phyloP scores from a whole-genome alignment of 495 filamentous ascomycete genomes.

The Acidomyces sp. region DNA sequence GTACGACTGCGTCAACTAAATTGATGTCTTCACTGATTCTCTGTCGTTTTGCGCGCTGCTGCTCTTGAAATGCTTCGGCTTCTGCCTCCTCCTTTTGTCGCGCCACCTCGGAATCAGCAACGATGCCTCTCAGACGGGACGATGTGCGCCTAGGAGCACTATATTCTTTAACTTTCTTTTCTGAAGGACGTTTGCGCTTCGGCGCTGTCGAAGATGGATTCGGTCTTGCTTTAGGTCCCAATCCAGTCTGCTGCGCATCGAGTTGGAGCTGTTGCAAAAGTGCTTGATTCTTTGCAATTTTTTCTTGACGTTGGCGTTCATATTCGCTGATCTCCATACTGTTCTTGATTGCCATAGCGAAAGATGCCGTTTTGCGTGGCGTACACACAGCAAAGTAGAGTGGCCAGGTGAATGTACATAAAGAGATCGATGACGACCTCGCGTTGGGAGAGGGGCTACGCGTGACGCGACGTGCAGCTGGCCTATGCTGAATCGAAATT shows the following conservation, averaged over 20 bases:
- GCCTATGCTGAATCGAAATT: too few species aligned
- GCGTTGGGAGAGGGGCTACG: too few species aligned
- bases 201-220: conserved; percentile 17
- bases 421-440: too few species aligned
- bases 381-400: too few species aligned
- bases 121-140: conserved; percentile 51
- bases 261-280: conserved; percentile 38
- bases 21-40: conserved; percentile 59
- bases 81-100: conserved; percentile 75
- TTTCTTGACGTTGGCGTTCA: conserved; percentile 54
- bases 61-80: conserved; percentile 44
- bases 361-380: too few species aligned
- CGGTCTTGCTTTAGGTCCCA: conserved; percentile 34
- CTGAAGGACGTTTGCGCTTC: conserved; percentile 37
- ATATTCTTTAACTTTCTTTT: conserved; percentile 34
- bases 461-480: too few species aligned
- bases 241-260: conserved; percentile 42
- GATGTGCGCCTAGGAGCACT: conserved; percentile 46
- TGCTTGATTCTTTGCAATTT: conserved; percentile 61
- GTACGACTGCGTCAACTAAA: conserved; percentile 65
- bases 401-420: too few species aligned
- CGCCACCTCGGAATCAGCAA: conserved; percentile 56
- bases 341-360: too few species aligned
- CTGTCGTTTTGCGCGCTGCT: conserved; percentile 54
- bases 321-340: conserved; percentile 45